These are phyloP conservation scores for Letharia lupina DNA, from an alignment of 495 filamentous ascomycete species.

Conservation along the genomic window DNA sequence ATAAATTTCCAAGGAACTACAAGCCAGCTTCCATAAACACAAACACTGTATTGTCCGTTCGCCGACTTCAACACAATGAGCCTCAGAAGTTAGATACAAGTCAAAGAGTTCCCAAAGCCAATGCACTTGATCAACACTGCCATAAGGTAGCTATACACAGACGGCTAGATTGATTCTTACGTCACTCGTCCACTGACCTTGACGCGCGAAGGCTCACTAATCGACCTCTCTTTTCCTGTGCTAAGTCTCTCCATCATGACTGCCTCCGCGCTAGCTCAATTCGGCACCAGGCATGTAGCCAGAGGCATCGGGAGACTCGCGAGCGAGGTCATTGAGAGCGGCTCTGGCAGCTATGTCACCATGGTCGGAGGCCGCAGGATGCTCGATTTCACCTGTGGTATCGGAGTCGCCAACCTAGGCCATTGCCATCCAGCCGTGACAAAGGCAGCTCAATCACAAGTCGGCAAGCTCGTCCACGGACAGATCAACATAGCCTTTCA, in stretches of 20 bases:
- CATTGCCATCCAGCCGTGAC: conserved; percentile 23
- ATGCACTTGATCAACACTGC: no score
- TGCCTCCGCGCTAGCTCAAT: conserved; percentile 13
- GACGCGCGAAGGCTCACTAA: neutral
- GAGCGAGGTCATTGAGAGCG: conserved; percentile 19
- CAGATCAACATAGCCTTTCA: conserved; percentile 26
- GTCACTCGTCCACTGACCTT: neutral
- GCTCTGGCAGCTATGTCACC: conserved; percentile 22
- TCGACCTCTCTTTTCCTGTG: neutral
- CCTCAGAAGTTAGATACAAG: no score
- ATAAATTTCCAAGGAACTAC: no score
- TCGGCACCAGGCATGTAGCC: conserved; percentile 19
- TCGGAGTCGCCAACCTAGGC: conserved; percentile 22
- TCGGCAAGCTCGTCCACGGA: conserved; percentile 21
- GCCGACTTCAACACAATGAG: no score
- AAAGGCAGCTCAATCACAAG: conserved; percentile 20
- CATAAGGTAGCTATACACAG: neutral
- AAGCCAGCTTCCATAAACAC: no score
- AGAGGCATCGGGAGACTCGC: conserved; percentile 19
- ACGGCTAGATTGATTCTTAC: neutral
- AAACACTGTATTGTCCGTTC: no score
- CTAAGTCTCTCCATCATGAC: neutral
- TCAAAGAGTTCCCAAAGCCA: no score
- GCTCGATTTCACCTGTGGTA: conserved; percentile 23
- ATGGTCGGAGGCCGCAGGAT: conserved; percentile 15